These are phyloP conservation scores for Bremia lactucae DNA, from an alignment of 352 stramenopile species.

Conservation along the genomic window DNA sequence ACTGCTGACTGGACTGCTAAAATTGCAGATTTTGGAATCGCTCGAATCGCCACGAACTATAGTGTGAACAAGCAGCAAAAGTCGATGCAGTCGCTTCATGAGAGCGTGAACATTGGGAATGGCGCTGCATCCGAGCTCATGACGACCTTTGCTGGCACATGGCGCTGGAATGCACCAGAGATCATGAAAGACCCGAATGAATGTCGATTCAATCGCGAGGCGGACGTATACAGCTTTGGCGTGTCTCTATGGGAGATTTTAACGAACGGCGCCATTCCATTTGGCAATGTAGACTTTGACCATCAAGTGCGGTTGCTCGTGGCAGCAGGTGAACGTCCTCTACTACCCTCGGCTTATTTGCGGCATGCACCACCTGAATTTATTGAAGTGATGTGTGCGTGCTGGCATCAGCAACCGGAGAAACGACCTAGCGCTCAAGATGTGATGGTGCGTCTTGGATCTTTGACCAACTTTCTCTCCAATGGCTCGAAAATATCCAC, in stretches of 20 bases:
- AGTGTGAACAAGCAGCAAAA: constrained; percentile 33
- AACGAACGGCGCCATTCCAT: constrained; percentile 51
- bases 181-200: constrained; percentile 62
- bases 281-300: constrained; percentile 55
- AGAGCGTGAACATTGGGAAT: constrained; percentile 18
- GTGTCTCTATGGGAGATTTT: constrained; percentile 62
- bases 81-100: constrained; percentile 12
- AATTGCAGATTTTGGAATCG: constrained; percentile 65
- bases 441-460: constrained; percentile 55
- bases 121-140: constrained; percentile 27
- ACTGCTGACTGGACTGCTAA: constrained; percentile 66
- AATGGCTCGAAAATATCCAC: constrained; percentile 22
- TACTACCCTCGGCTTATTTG: constrained; percentile 34
- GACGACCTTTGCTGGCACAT: constrained; percentile 63
- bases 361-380: constrained; percentile 45
- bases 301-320: constrained; percentile 57
- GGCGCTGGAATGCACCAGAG: constrained; percentile 65
- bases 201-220: constrained; percentile 57
- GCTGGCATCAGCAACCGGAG: constrained; percentile 49
- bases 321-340: constrained; percentile 39
- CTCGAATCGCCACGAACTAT: constrained; percentile 60
- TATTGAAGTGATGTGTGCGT: constrained; percentile 48
- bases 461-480: constrained; percentile 41
- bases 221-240: constrained; percentile 71
- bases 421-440: constrained; percentile 44